A percentile compares a stretch with the other conserved stretches of the same genome.
Evolutionary conservation across 352 stramenopile genomes (phyloP).

Genomic region (Pythium pyrilobum): DNA sequence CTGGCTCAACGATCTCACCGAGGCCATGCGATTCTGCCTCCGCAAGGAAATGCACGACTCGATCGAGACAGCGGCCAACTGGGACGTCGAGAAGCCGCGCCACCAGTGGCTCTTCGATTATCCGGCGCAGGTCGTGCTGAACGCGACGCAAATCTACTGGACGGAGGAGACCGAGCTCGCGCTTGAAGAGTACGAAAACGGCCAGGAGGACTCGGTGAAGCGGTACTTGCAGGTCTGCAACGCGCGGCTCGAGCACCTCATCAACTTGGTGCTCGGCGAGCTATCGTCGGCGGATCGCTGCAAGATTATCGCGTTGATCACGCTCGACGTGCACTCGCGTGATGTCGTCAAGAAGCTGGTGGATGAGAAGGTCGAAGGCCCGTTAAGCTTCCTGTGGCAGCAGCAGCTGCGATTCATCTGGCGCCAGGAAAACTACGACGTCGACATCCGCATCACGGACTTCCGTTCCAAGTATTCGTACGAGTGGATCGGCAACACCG

Average conservation of each 20-base stretch:
- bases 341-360: slow-evolving; percentile 91
- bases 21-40: slow-evolving; percentile 80
- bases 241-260: slow-evolving; percentile 86
- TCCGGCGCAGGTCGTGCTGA: slow-evolving; percentile 86
- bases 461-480: slow-evolving; percentile 94
- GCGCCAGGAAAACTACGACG: slow-evolving; percentile 92
- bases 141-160: slow-evolving; percentile 92
- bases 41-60: slow-evolving; percentile 86
- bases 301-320: slow-evolving; percentile 96
- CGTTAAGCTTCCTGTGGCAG: slow-evolving; percentile 85
- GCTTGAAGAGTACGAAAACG: slow-evolving; percentile 85
- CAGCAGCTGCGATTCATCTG: slow-evolving; percentile 87
- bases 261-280: slow-evolving; percentile 88
- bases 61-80: slow-evolving; percentile 82
- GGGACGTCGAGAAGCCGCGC: slow-evolving; percentile 94
- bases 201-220: slow-evolving; percentile 84
- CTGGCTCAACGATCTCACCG: slow-evolving; percentile 85
- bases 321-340: slow-evolving; percentile 93
- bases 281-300: slow-evolving; percentile 86
- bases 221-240: slow-evolving; percentile 78
- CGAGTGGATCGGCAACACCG: slow-evolving; percentile 87
- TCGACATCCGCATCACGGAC: slow-evolving; percentile 96
- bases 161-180: slow-evolving; percentile 95
- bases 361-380: slow-evolving; percentile 86
- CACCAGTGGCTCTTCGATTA: slow-evolving; percentile 98